These are phyloP conservation scores for Fusarium brevicatenulatum DNA, from an alignment of 2,329 filamentous ascomycete genomes.

Conservation along the genomic window DNA sequence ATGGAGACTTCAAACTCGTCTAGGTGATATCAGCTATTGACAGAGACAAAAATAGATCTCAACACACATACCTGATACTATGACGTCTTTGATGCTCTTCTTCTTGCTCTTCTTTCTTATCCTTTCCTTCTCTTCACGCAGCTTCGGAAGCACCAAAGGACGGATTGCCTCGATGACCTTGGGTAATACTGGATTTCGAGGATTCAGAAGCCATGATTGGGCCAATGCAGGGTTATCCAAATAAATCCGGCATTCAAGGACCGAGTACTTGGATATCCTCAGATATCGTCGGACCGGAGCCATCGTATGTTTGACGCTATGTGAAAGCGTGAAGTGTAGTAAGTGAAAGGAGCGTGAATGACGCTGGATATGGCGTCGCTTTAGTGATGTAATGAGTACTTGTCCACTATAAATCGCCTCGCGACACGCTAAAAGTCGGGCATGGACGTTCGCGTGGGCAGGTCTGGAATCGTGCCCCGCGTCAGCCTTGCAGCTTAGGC, in stretches of 20 bases:
- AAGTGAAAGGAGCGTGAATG: not conserved
- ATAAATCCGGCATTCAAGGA: conserved; percentile 97
- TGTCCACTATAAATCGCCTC: conserved; percentile 32
- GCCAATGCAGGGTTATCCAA: conserved; percentile 88
- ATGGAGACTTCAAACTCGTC: conserved; percentile 97
- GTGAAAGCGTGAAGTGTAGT: not conserved
- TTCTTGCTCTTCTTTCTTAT: conserved; percentile 73
- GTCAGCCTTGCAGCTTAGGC: conserved; percentile 42
- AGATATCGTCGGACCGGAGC: conserved; percentile 89
- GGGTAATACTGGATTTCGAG: conserved; percentile 78
- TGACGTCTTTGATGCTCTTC: conserved; percentile 87
- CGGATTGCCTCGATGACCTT: conserved; percentile 87
- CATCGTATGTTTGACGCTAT: conserved; percentile 62
- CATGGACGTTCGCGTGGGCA: not conserved
- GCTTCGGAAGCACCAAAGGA: conserved; percentile 87
- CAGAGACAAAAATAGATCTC: not conserved
- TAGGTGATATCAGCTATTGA: conserved; percentile 50
- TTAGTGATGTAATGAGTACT: conserved; percentile 38
- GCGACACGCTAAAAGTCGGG: conserved; percentile 23
- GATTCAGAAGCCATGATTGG: conserved; percentile 84
- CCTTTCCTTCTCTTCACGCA: conserved; percentile 82
- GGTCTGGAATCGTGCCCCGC: not conserved
- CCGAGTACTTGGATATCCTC: conserved; percentile 90
- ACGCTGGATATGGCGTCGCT: conserved; percentile 1
- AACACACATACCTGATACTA: conserved; percentile 72